Evolutionary conservation across 2,329 filamentous ascomycete species (phyloP), one percentile per base, ranked within the genome.

Genomic region (Scolecobasidium constrictum): DNA sequence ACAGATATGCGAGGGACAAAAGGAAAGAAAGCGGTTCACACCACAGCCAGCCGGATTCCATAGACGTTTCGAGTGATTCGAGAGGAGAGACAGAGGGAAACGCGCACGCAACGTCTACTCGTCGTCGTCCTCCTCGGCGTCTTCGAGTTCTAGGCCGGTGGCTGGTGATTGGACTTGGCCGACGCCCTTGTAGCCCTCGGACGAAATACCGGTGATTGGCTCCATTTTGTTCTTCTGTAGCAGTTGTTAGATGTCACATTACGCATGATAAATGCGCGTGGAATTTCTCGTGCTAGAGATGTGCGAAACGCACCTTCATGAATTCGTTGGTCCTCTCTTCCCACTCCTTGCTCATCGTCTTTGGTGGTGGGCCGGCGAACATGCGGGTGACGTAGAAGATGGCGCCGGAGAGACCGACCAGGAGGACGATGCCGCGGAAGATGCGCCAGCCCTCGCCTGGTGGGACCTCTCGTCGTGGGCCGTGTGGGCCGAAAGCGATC

Each of bases 401-500:
- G 50, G 66, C 74, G 53, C 83, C 66, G 52, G 81, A 81, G 26
- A 34, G 13, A 49, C 66, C 70, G 51, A 93, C 58, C 58, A 85
- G 83, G 56, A 81, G 63, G 48, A 71, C 60, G 46, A 85, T 81
- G 66, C 87, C 84, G 61, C 78, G 69, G 58, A 83, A 73, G 55
- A 96, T 73, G 64, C 81, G 88, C 67, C 77, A 75, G 66, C 73
- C 75, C 75, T 95, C 90, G 57, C 86, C 90, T 52, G 92, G 83
- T 49, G 90, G 86, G 53, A 83, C 65, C 49, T 74, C 70, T 53
- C 90, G 81, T 56, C 92, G 90, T 56, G 92, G 92, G 46, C 92
- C 92, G 68, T 98, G 92, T 60, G 88, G 81, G 52, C 92, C 92
- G 63, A 98, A 98, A 53, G 92, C 88, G 60, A 98, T 94, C 82